Base-by-base conservation (phyloP, 1,284 basidiomycete genomes). In the Melampsora larici-populina region DNA sequence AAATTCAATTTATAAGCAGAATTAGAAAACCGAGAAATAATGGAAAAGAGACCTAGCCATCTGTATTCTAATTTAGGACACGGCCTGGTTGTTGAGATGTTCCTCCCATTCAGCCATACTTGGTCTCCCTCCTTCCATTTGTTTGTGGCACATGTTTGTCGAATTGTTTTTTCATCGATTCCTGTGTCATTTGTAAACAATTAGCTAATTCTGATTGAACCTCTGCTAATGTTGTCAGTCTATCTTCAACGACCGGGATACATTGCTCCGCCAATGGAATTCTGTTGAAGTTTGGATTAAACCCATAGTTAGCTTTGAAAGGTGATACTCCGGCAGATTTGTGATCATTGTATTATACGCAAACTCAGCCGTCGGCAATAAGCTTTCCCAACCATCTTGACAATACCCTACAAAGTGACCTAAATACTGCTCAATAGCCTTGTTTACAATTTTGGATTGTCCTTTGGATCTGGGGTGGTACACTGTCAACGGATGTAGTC, bases 161-260 rank as follows among this genome's bases (percentile, higher is more conserved):
- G 24, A 65, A 65, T 33, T 65, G 65, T 29, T 1, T n/a, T 26
- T 67, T 67, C 65, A 67, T 67, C 18, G 65, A 36, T 29, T 67
- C 65, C 49, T 67, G 65, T 7, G 18, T 36, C 2, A 17, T 5
- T 43, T 67, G 36, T 43, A 67, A 21, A 36, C 65, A 67, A 18
- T 43, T 8, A 15, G n/a, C 40, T 24, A 66, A n/a, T n/a, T n/a
- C n/a, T n/a, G n/a, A n/a, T n/a, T 67, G 65, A 1, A 67, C 65
- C 17, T 67, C 65, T 1, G 1, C 65, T n/a, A 66, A 6, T 0
- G 5, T 2, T 33, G 7, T 1, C 13, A 67, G 15, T 43, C 36
- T 29, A 1, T 24, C 15, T 46, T 15, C 31, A 1, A 46, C 65
- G 13, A 17, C 36, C 1, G 65, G 65, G 8, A 67, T 6, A 11